A percentile compares a stretch with the other conserved stretches of the same genome.
Evolutionary conservation across 1,139 yeast genomes (phyloP).

Genomic region (Magnusiomyces magnusii): DNA sequence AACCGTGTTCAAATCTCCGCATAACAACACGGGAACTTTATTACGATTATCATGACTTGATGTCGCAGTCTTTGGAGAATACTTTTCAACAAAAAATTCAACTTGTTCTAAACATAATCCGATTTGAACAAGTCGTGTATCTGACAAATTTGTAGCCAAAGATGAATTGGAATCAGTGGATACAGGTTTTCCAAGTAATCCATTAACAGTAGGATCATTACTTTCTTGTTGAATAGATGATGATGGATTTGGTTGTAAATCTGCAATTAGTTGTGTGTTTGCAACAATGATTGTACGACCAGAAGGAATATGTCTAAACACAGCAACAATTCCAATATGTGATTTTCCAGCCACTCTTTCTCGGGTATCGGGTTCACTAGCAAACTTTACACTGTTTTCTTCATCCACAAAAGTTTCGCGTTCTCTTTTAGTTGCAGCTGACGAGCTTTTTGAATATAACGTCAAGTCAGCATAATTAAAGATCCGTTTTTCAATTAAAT

Average conservation of each 20-base stretch:
- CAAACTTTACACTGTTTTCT: neutral
- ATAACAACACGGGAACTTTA: slow-evolving; percentile 4
- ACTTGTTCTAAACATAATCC: slow-evolving; percentile 8
- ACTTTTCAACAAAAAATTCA: slow-evolving; percentile 6
- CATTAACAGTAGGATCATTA: neutral
- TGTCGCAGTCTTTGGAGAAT: neutral
- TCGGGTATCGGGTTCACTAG: slow-evolving; percentile 4
- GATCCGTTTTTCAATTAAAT: slow-evolving; percentile 7
- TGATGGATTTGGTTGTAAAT: neutral
- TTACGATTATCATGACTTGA: slow-evolving; percentile 1
- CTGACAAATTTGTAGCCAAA: neutral
- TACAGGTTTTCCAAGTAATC: neutral
- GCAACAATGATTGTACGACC: slow-evolving; percentile 2
- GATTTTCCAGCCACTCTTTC: slow-evolving; percentile 7
- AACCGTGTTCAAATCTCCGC: slow-evolving; percentile 4
- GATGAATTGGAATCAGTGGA: neutral
- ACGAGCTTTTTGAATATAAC: neutral
- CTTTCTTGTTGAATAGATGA: neutral
- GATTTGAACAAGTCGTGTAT: slow-evolving; percentile 5
- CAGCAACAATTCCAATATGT: slow-evolving; percentile 5
- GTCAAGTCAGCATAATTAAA: slow-evolving; percentile 8
- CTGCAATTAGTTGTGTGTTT: slow-evolving; percentile 6
- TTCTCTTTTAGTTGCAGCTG: slow-evolving; percentile 2
- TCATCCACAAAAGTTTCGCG: slow-evolving; percentile 4
- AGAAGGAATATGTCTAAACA: neutral